These are phyloP conservation scores for Mrakia frigida DNA, from an alignment of 768 basidiomycete genomes.

Conservation along the genomic window DNA sequence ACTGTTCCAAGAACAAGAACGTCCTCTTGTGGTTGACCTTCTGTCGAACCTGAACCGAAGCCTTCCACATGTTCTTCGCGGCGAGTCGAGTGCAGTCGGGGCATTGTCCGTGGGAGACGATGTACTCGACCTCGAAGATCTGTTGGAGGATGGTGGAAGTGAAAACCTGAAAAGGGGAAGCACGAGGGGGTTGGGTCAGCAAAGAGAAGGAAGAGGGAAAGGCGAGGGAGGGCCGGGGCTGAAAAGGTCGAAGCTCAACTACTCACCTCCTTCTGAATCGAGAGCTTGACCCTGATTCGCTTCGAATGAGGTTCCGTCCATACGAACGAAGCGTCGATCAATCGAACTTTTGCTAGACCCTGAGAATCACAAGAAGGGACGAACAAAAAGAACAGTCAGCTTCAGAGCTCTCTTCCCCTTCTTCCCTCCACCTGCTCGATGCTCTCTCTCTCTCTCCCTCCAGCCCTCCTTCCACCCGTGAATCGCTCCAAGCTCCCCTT, in stretches of 20 bases:
- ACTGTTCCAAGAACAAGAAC: conserved; percentile 92
- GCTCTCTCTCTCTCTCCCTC: background rate
- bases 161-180: conserved; percentile 57
- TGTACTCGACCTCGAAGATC: conserved; percentile 92
- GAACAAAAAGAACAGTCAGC: conserved; percentile 18
- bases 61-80: conserved; percentile 98
- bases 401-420: background rate
- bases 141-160: conserved; percentile 94
- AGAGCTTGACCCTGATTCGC: conserved; percentile 82
- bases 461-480: background rate
- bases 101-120: conserved; percentile 75
- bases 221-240: background rate
- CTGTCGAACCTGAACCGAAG: conserved; percentile 95
- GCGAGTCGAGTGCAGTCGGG: conserved; percentile 88
- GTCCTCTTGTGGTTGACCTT: conserved; percentile 98
- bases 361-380: background rate
- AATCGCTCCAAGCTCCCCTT: background rate
- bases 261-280: conserved; percentile 92
- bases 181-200: background rate
- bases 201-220: background rate
- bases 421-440: background rate
- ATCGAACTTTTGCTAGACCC: conserved; percentile 73
- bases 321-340: conserved; percentile 97
- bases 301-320: conserved; percentile 99
- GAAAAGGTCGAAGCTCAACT: conserved; percentile 35